Evolutionary conservation across 257 asterid species (phyloP).

Genomic region (Agastache rugosa): DNA sequence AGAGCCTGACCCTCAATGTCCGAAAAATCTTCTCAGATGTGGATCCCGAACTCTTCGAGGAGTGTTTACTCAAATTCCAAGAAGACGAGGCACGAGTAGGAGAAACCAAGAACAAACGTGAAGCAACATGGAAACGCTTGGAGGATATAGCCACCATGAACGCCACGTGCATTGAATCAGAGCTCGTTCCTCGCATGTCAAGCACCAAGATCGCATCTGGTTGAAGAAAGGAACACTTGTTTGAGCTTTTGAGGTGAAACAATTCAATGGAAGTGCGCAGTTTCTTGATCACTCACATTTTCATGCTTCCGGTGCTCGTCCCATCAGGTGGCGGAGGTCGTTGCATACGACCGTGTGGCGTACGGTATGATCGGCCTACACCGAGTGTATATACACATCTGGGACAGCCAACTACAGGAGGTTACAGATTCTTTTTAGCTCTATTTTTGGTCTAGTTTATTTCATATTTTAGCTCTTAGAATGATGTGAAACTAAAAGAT

Average conservation of each 20-base stretch:
- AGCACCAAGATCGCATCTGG: slow-evolving; percentile 43
- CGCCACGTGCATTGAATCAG: background rate
- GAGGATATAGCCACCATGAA: slow-evolving; percentile 36
- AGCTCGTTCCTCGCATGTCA: background rate
- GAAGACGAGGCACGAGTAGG: slow-evolving; percentile 35
- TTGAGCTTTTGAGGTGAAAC: slow-evolving; percentile 26
- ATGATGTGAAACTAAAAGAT: slow-evolving; percentile 46
- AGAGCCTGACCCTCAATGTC: slow-evolving; percentile 46
- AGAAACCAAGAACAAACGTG: slow-evolving; percentile 31
- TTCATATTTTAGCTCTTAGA: slow-evolving; percentile 39
- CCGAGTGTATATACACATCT: slow-evolving; percentile 58
- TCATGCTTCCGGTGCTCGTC: no score
- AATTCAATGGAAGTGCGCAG: slow-evolving; percentile 14
- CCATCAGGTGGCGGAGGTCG: no score
- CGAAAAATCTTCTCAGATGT: slow-evolving; percentile 43
- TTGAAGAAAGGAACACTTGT: slow-evolving; percentile 29
- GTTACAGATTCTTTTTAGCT: slow-evolving; percentile 44
- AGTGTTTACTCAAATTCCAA: slow-evolving; percentile 42
- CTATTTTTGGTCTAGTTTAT: no score
- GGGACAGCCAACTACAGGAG: slow-evolving; percentile 40
- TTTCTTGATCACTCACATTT: slow-evolving; percentile 38
- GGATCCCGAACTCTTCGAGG: slow-evolving; percentile 46
- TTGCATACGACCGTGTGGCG: no score
- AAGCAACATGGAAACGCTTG: slow-evolving; percentile 39
- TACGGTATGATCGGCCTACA: no score